These are phyloP conservation scores for Alloascoidea hylecoeti DNA, from an alignment of 805 yeast genomes.

Conservation along the genomic window DNA sequence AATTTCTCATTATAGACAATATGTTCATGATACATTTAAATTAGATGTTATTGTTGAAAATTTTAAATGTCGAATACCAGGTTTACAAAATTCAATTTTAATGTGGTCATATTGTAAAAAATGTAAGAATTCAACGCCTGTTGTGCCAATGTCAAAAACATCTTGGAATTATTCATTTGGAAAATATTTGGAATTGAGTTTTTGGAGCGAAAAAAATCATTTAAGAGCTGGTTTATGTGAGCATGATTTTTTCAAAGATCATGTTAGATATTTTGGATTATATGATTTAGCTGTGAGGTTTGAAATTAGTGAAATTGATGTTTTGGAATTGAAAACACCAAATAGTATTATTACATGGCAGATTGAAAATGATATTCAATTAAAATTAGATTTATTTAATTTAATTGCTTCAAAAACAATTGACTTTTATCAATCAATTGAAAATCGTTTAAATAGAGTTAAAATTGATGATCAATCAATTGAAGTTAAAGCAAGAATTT, in stretches of 20 bases:
- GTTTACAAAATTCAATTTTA: constrained; percentile 51
- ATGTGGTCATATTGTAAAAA: constrained; percentile 88
- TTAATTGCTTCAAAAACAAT: constrained; percentile 37
- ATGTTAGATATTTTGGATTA: constrained; percentile 72
- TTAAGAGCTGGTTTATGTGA: constrained; percentile 54
- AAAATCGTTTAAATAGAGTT: constrained; percentile 59
- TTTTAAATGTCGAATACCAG: constrained; percentile 39
- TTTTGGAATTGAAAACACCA: constrained; percentile 73
- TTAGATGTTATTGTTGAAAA: constrained; percentile 65
- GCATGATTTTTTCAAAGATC: constrained; percentile 74
- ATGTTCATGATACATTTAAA: constrained; percentile 80
- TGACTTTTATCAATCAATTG: constrained; percentile 59
- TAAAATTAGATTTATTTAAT: constrained; percentile 50
- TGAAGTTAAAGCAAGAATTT: constrained; percentile 48
- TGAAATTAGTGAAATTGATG: constrained; percentile 63
- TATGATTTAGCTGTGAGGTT: constrained; percentile 67
- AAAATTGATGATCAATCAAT: constrained; percentile 60
- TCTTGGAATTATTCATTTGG: constrained; percentile 91
- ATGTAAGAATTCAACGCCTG: constrained; percentile 66
- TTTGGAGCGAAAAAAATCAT: constrained; percentile 50
- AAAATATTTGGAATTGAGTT: constrained; percentile 74
- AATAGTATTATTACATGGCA: constrained; percentile 56
- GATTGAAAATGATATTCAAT: constrained; percentile 50
- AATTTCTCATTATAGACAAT: constrained; percentile 68
- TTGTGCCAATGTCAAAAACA: constrained; percentile 67